Percentiles rank a stretch among this genome's conserved stretches.
Conservation (phyloP, 2,329 filamentous ascomycete genomes). For the Beauveria varroae region DNA sequence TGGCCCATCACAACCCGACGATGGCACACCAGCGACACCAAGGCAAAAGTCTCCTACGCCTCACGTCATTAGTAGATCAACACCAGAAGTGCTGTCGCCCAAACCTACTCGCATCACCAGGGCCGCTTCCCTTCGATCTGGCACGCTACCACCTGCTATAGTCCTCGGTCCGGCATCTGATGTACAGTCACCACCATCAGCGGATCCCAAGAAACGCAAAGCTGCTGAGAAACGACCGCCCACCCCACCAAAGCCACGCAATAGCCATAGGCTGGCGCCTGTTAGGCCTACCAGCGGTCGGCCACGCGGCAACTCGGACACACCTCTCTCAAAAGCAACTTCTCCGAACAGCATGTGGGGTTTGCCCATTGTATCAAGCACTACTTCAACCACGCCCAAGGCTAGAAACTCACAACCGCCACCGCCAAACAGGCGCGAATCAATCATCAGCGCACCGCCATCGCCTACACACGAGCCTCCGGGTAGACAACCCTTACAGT, state of each 20-base stretch:
- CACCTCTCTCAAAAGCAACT: slow-evolving; percentile 2
- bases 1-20: neutral
- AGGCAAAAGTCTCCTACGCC: slow-evolving; percentile 14
- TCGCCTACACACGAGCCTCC: slow-evolving; percentile 30
- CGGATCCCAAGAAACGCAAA: slow-evolving; percentile 23
- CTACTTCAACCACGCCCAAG: slow-evolving; percentile 7
- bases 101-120: slow-evolving; percentile 26
- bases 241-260: slow-evolving; percentile 29
- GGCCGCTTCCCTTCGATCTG: slow-evolving; percentile 22
- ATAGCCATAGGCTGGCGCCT: slow-evolving; percentile 16
- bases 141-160: slow-evolving; percentile 21
- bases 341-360: slow-evolving; percentile 10
- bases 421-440: slow-evolving; percentile 14
- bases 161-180: slow-evolving; percentile 16
- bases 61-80: slow-evolving; percentile 13
- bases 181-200: slow-evolving; percentile 18
- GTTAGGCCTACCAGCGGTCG: slow-evolving; percentile 1
- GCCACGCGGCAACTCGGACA: slow-evolving; percentile 13
- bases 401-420: slow-evolving; percentile 12
- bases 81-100: slow-evolving; percentile 22
- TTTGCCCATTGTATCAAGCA: slow-evolving; percentile 11
- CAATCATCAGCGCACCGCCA: slow-evolving; percentile 23
- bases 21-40: neutral
- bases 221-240: slow-evolving; percentile 20
- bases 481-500: slow-evolving; percentile 18